Percentiles rank a stretch among this genome's conserved stretches.
These are phyloP conservation scores for Lasiodiplodia sp. DNA, from an alignment of 2,329 filamentous ascomycete species.

Conservation along the genomic window DNA sequence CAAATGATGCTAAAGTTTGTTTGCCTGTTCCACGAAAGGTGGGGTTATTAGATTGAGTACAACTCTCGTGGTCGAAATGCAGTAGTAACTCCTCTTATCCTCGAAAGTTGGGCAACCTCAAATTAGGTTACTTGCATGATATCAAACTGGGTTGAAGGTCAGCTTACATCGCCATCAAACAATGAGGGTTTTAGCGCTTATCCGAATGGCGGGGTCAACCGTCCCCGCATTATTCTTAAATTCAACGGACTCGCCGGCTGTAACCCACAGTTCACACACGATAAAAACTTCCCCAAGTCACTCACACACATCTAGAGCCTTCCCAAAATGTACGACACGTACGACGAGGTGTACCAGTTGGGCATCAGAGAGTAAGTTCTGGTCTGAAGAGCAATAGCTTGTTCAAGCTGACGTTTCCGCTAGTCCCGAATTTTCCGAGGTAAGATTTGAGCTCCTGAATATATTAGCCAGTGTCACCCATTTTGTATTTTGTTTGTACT, in stretches of 20 bases:
- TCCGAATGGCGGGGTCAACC: not conserved
- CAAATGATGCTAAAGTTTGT: too few species aligned
- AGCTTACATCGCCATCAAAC: not conserved
- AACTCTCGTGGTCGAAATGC: too few species aligned
- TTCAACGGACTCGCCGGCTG: not conserved
- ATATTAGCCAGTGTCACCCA: too few species aligned
- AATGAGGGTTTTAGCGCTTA: not conserved
- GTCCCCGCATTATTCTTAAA: not conserved
- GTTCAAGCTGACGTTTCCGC: not conserved
- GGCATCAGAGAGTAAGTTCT: conserved; percentile 1
- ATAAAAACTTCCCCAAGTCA: not conserved
- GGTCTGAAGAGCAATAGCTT: too few species aligned
- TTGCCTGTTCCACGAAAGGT: too few species aligned
- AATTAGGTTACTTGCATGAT: too few species aligned
- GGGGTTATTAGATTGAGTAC: too few species aligned
- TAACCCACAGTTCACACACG: not conserved
- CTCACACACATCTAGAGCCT: too few species aligned
- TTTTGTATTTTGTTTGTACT: not conserved
- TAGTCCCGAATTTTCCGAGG: conserved; percentile 1
- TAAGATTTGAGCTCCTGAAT: not conserved
- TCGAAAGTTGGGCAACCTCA: too few species aligned
- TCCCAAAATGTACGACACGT: conserved; percentile 4
- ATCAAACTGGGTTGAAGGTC: too few species aligned
- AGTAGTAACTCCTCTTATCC: too few species aligned
- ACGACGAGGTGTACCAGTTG: not conserved